Percentiles rank a stretch among this genome's conserved stretches.
phyloP scores from a whole-genome alignment of 2,329 filamentous ascomycete genomes.

The Alternaria burnsii region DNA sequence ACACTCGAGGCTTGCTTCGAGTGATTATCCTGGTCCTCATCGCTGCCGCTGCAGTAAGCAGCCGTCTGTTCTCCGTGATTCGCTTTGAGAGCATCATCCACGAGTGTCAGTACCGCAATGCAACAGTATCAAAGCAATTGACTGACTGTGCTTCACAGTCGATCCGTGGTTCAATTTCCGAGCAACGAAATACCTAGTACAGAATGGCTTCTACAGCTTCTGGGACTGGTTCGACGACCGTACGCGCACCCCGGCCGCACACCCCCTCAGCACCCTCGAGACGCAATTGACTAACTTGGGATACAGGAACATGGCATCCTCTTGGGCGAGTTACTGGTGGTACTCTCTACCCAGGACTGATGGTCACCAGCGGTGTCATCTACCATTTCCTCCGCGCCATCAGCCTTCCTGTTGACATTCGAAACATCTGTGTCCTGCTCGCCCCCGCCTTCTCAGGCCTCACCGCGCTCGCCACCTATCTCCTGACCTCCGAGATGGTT shows the following conservation, averaged over 20 bases:
- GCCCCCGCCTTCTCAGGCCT: slow-evolving; percentile 94
- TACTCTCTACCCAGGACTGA: slow-evolving; percentile 97
- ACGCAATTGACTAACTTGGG: slow-evolving; percentile 25
- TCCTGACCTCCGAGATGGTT: slow-evolving; percentile 97
- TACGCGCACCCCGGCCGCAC: slow-evolving; percentile 56
- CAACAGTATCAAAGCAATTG: slow-evolving; percentile 23
- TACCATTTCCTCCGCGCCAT: slow-evolving; percentile 92
- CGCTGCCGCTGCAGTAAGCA: slow-evolving; percentile 88
- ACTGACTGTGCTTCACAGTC: slow-evolving; percentile 65
- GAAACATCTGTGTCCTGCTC: slow-evolving; percentile 97
- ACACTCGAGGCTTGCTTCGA: slow-evolving; percentile 83
- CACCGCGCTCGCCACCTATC: slow-evolving; percentile 91
- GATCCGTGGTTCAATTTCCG: slow-evolving; percentile 99
- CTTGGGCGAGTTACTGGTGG: slow-evolving; percentile 97
- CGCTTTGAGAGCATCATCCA: slow-evolving; percentile 99
- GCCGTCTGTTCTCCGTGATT: slow-evolving; percentile 97
- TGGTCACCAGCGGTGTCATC: slow-evolving; percentile 98
- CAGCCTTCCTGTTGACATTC: slow-evolving; percentile 93
- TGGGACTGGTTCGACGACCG: slow-evolving; percentile 99
- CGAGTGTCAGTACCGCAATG: slow-evolving; percentile 77
- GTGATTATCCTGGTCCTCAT: slow-evolving; percentile 91
- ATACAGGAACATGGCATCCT: slow-evolving; percentile 90
- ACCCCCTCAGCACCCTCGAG: slow-evolving; percentile 2
- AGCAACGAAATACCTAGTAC: slow-evolving; percentile 95
- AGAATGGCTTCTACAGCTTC: slow-evolving; percentile 97